These are phyloP conservation scores for Zea mays DNA, from an alignment of 176 grass and related monocot genomes.

Conservation along the genomic window DNA sequence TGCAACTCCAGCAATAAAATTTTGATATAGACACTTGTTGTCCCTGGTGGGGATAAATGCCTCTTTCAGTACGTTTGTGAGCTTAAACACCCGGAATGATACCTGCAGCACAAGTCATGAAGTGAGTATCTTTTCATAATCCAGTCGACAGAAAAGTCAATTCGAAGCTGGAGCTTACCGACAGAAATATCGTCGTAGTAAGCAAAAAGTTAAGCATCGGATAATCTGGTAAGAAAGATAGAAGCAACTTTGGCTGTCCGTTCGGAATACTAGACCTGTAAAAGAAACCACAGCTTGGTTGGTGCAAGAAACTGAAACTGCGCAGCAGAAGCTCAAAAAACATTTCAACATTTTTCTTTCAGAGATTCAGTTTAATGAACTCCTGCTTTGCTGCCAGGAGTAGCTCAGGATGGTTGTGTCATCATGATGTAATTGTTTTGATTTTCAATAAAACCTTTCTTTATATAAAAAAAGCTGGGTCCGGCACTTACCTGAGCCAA, in stretches of 20 bases:
- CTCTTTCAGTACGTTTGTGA: constrained; percentile 50
- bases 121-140: constrained; percentile 24
- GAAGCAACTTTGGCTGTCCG: constrained; percentile 78
- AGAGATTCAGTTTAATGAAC: neutral
- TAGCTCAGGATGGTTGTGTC: neutral
- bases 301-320: neutral
- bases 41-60: constrained; percentile 70
- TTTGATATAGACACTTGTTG: constrained; percentile 64
- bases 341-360: neutral
- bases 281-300: neutral
- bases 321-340: neutral
- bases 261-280: constrained; percentile 78
- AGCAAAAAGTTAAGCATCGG: constrained; percentile 94
- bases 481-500: constrained; percentile 74
- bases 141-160: neutral
- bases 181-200: constrained; percentile 76
- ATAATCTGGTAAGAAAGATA: constrained; percentile 78
- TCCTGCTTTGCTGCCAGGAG: neutral
- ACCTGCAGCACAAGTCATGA: constrained; percentile 46
- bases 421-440: neutral
- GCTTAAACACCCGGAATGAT: constrained; percentile 63
- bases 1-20: constrained; percentile 58
- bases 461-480: neutral
- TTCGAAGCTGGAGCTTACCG: constrained; percentile 43
- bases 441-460: neutral